Evolutionary conservation across 176 grass and related monocot genomes (phyloP).

Genomic region (Lolium perenne): DNA sequence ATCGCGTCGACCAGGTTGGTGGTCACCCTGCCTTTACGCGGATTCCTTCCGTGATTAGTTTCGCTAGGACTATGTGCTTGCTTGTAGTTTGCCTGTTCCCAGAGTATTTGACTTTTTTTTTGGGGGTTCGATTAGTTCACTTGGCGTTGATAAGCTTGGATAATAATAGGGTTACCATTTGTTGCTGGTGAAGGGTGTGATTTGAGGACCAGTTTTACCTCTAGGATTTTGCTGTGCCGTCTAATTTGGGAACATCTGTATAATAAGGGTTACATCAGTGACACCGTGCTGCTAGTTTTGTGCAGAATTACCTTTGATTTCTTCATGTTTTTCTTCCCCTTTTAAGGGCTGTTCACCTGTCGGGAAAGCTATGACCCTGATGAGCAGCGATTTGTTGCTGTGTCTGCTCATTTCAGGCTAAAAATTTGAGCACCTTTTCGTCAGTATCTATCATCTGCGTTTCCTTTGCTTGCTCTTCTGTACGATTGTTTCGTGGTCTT

Average conservation of each 20-base stretch:
- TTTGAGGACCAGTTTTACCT: neutral
- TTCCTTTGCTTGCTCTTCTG: neutral
- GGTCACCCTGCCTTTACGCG: neutral
- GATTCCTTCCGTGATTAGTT: conserved; percentile 23
- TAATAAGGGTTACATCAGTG: neutral
- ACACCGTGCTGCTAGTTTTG: neutral
- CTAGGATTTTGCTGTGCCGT: neutral
- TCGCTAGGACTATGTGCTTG: conserved; percentile 1
- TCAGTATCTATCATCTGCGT: neutral
- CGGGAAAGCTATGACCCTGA: neutral
- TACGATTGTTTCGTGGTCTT: neutral
- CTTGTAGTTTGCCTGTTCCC: neutral
- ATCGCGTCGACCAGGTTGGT: conserved; percentile 85
- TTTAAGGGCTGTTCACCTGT: neutral
- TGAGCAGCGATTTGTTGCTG: neutral
- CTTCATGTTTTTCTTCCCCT: no score
- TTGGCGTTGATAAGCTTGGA: neutral
- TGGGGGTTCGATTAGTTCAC: neutral
- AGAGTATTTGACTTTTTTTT: conserved; percentile 8
- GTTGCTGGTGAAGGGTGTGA: neutral
- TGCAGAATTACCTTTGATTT: no score
- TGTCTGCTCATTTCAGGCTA: conserved; percentile 8
- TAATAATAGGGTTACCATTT: neutral
- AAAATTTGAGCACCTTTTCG: neutral
- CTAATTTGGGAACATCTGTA: neutral